These are phyloP conservation scores for Paspalum notatum DNA, from an alignment of 176 grass and related monocot species.

Conservation along the genomic window DNA sequence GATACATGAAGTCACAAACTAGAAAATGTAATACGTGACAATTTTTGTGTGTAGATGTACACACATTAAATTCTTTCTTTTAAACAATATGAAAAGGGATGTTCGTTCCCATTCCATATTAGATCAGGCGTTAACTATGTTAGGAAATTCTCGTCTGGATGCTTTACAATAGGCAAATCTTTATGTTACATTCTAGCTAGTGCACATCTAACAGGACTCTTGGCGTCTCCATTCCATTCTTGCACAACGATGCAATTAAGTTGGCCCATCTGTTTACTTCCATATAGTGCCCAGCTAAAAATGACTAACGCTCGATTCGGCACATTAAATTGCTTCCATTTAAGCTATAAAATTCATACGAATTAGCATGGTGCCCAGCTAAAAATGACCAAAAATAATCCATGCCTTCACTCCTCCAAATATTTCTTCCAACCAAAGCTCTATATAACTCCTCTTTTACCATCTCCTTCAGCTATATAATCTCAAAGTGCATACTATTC, in stretches of 20 bases:
- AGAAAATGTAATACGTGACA: no score
- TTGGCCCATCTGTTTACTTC: neutral
- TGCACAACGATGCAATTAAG: neutral
- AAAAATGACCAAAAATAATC: neutral
- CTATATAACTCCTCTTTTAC: neutral
- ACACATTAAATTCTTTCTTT: no score
- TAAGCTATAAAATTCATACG: neutral
- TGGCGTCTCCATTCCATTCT: neutral
- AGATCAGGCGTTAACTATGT: no score
- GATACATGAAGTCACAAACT: no score
- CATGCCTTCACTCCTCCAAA: neutral
- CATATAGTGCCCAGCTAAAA: neutral
- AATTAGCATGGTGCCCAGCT: neutral
- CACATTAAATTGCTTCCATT: neutral
- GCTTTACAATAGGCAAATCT: neutral
- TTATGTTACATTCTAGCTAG: neutral
- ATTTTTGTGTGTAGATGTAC: no score
- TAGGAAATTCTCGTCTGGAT: neutral
- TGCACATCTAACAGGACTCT: neutral
- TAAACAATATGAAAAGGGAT: no score
- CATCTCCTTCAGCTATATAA: neutral
- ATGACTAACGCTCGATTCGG: neutral
- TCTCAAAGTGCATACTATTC: neutral
- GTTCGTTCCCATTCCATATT: no score
- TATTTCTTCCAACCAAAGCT: neutral